Conservation (phyloP, 2,329 filamentous ascomycete genomes). For the Aspergillus persii region DNA sequence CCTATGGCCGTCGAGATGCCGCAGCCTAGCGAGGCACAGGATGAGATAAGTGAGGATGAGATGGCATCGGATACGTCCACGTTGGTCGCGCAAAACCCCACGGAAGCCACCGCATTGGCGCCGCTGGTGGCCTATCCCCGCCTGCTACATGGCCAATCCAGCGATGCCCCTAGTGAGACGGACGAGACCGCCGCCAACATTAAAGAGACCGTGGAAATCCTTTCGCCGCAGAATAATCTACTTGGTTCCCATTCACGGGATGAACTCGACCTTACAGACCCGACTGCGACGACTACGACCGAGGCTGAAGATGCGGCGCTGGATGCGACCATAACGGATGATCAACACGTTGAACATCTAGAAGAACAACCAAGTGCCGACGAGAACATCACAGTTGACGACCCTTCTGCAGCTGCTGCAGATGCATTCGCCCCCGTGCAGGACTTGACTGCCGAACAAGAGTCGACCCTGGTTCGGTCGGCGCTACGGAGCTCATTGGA, state of each 20-base stretch:
- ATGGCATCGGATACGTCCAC: slow-evolving; percentile 15
- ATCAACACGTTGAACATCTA: slow-evolving; percentile 4
- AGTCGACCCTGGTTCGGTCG: slow-evolving; percentile 35
- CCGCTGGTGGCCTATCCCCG: slow-evolving; percentile 18
- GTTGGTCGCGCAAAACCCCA: slow-evolving; percentile 15
- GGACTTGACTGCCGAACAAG: slow-evolving; percentile 30
- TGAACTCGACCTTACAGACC: neutral
- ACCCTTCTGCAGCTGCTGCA: neutral
- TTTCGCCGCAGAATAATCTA: slow-evolving; percentile 1
- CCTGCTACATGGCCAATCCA: slow-evolving; percentile 20
- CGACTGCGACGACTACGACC: neutral
- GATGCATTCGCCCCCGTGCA: slow-evolving; percentile 18
- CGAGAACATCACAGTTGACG: neutral
- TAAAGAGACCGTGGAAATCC: slow-evolving; percentile 11
- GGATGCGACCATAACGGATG: slow-evolving; percentile 13
- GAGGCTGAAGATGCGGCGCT: neutral
- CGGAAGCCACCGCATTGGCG: slow-evolving; percentile 8
- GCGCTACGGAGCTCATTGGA: slow-evolving; percentile 38
- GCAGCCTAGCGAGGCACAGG: slow-evolving; percentile 3
- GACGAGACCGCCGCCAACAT: slow-evolving; percentile 12
- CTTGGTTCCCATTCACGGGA: neutral
- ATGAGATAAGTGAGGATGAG: slow-evolving; percentile 7
- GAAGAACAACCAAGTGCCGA: neutral
- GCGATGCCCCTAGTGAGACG: slow-evolving; percentile 4
- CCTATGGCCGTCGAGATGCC: slow-evolving; percentile 10